Evolutionary conservation across 345 rosid genomes (phyloP).

Genomic region (Carallia brachiata): DNA sequence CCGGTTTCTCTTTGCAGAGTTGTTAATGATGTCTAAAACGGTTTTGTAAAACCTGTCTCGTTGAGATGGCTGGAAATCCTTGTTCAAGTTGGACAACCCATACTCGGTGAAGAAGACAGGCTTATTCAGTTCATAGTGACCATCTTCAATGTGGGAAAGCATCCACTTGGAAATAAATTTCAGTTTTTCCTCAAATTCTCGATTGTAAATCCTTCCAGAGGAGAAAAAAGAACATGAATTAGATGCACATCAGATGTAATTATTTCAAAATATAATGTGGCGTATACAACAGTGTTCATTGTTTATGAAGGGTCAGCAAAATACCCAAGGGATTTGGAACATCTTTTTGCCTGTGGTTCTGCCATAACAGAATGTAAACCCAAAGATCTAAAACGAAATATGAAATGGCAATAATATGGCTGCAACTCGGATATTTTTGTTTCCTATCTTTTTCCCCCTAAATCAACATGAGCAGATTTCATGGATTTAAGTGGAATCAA

Average conservation of each 20-base stretch:
- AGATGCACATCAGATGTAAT: background rate
- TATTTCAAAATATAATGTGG: background rate
- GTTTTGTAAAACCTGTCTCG: conserved; percentile 56
- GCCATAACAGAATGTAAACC: too few species aligned
- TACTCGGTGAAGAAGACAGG: conserved; percentile 87
- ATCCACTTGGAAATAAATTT: conserved; percentile 74
- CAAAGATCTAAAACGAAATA: too few species aligned
- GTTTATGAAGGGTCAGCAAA: background rate
- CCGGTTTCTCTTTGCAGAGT: conserved; percentile 64
- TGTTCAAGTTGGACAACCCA: conserved; percentile 73
- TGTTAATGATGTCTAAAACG: conserved; percentile 51
- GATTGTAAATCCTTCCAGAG: conserved; percentile 59
- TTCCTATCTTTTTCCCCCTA: too few species aligned
- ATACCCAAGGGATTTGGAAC: too few species aligned
- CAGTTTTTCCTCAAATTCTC: conserved; percentile 61
- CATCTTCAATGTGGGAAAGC: conserved; percentile 86
- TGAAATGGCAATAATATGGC: too few species aligned
- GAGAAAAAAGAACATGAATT: background rate
- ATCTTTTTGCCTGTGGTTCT: too few species aligned
- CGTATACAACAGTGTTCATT: background rate
- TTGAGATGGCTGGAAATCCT: conserved; percentile 56
- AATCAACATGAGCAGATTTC: too few species aligned
- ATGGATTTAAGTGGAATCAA: background rate
- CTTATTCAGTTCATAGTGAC: conserved; percentile 66
- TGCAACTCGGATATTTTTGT: too few species aligned